These are phyloP conservation scores for Talaromyces ruber DNA, from an alignment of 495 filamentous ascomycete genomes.

Conservation along the genomic window DNA sequence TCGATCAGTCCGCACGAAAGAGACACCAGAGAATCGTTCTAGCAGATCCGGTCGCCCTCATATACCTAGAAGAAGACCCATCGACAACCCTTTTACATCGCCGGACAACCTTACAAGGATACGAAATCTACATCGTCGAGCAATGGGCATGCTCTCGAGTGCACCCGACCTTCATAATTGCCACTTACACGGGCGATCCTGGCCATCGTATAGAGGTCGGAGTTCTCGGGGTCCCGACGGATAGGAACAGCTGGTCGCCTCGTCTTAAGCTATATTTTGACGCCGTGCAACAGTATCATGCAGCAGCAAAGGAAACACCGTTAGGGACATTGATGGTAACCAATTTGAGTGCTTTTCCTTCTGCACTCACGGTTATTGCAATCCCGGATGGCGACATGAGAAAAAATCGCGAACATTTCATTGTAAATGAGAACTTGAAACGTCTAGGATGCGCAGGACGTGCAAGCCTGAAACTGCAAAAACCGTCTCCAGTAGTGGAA, in stretches of 20 bases:
- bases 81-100: slow-evolving; percentile 68
- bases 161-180: slow-evolving; percentile 86
- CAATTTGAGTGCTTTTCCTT: slow-evolving; percentile 84
- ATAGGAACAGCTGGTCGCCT: slow-evolving; percentile 74
- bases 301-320: slow-evolving; percentile 69
- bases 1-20: not conserved
- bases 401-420: slow-evolving; percentile 74
- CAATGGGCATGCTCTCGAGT: slow-evolving; percentile 94
- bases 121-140: slow-evolving; percentile 91
- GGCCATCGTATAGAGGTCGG: slow-evolving; percentile 68
- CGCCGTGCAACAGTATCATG: slow-evolving; percentile 74
- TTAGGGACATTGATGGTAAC: slow-evolving; percentile 88
- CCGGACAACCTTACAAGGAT: slow-evolving; percentile 61
- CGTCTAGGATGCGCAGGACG: slow-evolving; percentile 86
- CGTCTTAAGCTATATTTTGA: slow-evolving; percentile 77
- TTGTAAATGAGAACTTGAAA: slow-evolving; percentile 93
- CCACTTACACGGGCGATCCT: slow-evolving; percentile 84
- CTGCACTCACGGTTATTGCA: slow-evolving; percentile 76
- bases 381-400: slow-evolving; percentile 81
- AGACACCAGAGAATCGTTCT: slow-evolving; percentile 52
- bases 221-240: slow-evolving; percentile 75
- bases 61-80: slow-evolving; percentile 84
- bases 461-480: slow-evolving; percentile 68
- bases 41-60: slow-evolving; percentile 66
- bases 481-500: slow-evolving; percentile 68